phyloP scores from a whole-genome alignment of 2,329 filamentous ascomycete species.

The Claviceps sp. region DNA sequence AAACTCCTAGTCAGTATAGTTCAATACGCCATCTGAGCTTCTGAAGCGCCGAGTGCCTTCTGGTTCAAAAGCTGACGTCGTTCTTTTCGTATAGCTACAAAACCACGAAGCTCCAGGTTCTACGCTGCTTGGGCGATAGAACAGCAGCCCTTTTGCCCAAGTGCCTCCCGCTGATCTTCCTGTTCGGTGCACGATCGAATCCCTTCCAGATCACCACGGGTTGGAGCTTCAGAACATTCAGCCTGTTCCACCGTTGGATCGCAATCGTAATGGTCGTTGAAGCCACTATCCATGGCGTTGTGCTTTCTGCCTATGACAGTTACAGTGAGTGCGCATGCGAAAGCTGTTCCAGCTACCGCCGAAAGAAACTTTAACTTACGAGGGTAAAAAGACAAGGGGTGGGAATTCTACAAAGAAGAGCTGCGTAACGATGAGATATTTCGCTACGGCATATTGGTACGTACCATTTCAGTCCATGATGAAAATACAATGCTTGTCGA shows the following conservation, averaged over 20 bases:
- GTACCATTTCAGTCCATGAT: neutral
- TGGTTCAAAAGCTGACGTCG: neutral
- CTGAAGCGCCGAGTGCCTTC: neutral
- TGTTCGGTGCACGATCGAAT: conserved; percentile 51
- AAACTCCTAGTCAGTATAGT: conserved; percentile 17
- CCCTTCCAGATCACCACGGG: conserved; percentile 47
- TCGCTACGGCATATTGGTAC: conserved; percentile 5
- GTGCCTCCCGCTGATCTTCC: conserved; percentile 45
- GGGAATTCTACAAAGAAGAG: conserved; percentile 3
- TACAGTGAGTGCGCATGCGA: conserved; percentile 2
- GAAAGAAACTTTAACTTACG: neutral
- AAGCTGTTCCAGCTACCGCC: neutral
- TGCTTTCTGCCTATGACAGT: conserved; percentile 10
- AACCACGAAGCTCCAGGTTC: conserved; percentile 14
- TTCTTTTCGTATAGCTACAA: conserved; percentile 14
- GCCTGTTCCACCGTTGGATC: conserved; percentile 48
- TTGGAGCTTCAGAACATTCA: conserved; percentile 50
- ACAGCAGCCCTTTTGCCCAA: conserved; percentile 44
- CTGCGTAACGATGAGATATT: conserved; percentile 3
- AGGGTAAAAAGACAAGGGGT: conserved; percentile 7
- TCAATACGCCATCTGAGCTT: no score
- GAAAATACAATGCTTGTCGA: neutral
- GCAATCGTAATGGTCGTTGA: conserved; percentile 44
- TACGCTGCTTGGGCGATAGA: conserved; percentile 42
- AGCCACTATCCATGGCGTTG: conserved; percentile 36